Evolutionary conservation across 2,329 filamentous ascomycete species (phyloP), one percentile per base, ranked within the genome.

Genomic region (Penicillium sp.): DNA sequence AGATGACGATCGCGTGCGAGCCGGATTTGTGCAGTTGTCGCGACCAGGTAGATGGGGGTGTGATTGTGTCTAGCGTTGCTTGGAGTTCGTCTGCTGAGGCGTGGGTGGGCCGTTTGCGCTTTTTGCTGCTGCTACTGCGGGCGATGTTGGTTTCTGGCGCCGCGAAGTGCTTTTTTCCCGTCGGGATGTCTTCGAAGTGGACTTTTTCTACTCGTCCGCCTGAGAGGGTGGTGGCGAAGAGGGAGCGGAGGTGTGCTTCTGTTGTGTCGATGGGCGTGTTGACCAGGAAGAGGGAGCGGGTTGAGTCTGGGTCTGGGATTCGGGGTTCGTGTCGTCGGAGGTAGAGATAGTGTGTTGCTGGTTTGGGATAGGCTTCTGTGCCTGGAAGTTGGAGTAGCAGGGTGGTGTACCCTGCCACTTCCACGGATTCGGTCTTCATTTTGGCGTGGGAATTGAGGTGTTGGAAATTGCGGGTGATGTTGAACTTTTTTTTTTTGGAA

Each of bases 231-330:
- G 82, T 79, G 1, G 84, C 77, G 63, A 97, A 95, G 0, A 97
- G 77, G 37, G 86, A 81, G 40, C 91, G 87, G 37, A 97, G 81
- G 65, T 92, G 90, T 1, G 80, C 73, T 52, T 91, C 87, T 4
- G 91, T 95, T 55, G 91, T 87, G 69, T 97, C 92, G 59, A 88
- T 81, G 6, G 94, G 94, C 1, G 95, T 77, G 67, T 99, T 97
- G 60, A 92, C 89, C n/a, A 96, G 71, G 75, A 96, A 99, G 16
- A 99, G 81, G 57, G 90, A 92, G 64, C 92, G 87, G 14, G 85
- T 78, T 64, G 93, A 89, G 72, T 89, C 83, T 51, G 83, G 80
- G 7, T 88, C 89, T 13, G 90, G 86, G 36, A 90, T 82, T 75
- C 89, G 91, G 56, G 93, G 92, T 42, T 87, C 82, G 74, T 97